Evolutionary conservation across 2,329 filamentous ascomycete species (phyloP).

Genomic region (Trichophyton verrucosum): DNA sequence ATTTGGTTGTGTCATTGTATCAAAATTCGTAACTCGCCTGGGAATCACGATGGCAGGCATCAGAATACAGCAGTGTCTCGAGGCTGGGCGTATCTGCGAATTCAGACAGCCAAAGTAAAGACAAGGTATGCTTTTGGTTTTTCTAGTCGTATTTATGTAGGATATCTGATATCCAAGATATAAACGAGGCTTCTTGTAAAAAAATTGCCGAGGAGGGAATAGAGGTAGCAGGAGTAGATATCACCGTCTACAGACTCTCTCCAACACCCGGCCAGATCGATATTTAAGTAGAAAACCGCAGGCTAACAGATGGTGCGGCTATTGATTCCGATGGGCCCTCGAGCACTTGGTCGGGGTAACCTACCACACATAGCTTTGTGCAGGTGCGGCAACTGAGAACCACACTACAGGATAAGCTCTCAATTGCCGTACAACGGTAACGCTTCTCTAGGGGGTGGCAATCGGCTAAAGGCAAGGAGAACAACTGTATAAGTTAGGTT

Average conservation of each 20-base stretch:
- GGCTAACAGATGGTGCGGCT: neutral
- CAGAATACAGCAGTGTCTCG: neutral
- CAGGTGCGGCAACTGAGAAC: neutral
- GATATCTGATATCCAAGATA: no score
- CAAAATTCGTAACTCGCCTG: neutral
- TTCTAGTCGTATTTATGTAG: no score
- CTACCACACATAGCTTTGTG: neutral
- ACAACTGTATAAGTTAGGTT: neutral
- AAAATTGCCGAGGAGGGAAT: no score
- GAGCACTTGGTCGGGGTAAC: neutral
- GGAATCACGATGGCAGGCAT: neutral
- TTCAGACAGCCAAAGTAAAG: no score
- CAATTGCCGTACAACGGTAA: neutral
- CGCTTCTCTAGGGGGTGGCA: neutral
- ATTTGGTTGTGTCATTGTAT: neutral
- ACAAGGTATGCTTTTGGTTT: no score
- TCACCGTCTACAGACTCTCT: neutral
- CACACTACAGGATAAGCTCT: neutral
- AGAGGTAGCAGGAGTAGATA: neutral
- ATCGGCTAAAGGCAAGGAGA: neutral
- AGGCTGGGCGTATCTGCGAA: no score
- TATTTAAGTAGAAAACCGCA: neutral
- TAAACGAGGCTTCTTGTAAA: no score
- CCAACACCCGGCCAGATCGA: neutral
- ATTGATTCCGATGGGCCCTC: neutral